Percentiles rank a stretch among this genome's conserved stretches.
phyloP scores from a whole-genome alignment of 2,329 filamentous ascomycete genomes.

The Colletotrichum lupini region DNA sequence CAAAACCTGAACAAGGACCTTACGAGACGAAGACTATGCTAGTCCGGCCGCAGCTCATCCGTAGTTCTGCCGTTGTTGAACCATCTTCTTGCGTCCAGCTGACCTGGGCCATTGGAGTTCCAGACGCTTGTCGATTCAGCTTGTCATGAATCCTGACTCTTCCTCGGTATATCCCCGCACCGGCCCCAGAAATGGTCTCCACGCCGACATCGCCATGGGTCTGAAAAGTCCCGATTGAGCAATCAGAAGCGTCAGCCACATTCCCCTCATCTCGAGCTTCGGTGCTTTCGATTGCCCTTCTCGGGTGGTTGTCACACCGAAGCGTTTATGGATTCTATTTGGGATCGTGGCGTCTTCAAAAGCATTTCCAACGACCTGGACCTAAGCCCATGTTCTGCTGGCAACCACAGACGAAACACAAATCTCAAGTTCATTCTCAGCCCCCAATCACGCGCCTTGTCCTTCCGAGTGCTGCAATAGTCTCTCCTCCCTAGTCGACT shows the following conservation, averaged over 20 bases:
- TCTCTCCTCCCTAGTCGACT: background rate
- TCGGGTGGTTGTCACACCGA: constrained; percentile 15
- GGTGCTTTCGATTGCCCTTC: constrained; percentile 10
- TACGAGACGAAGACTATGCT: background rate
- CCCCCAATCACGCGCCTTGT: background rate
- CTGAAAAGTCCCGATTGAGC: constrained; percentile 13
- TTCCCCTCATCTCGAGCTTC: background rate
- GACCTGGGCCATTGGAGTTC: background rate
- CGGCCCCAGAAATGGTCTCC: constrained; percentile 8
- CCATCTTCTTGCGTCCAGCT: background rate
- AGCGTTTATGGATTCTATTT: constrained; percentile 26
- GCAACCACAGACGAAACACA: background rate
- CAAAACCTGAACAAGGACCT: background rate
- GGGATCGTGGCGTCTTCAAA: constrained; percentile 9
- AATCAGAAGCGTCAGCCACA: constrained; percentile 23
- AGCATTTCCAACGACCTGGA: background rate
- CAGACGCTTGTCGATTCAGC: background rate
- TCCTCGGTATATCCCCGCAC: constrained; percentile 11
- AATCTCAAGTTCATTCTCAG: background rate
- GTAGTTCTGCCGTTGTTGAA: background rate
- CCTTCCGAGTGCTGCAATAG: background rate
- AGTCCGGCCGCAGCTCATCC: background rate
- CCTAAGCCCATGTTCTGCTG: background rate
- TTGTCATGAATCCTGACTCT: background rate
- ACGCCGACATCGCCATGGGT: constrained; percentile 8